Evolutionary conservation across 2,329 filamentous ascomycete species (phyloP).

Genomic region (Epichloe scottii): DNA sequence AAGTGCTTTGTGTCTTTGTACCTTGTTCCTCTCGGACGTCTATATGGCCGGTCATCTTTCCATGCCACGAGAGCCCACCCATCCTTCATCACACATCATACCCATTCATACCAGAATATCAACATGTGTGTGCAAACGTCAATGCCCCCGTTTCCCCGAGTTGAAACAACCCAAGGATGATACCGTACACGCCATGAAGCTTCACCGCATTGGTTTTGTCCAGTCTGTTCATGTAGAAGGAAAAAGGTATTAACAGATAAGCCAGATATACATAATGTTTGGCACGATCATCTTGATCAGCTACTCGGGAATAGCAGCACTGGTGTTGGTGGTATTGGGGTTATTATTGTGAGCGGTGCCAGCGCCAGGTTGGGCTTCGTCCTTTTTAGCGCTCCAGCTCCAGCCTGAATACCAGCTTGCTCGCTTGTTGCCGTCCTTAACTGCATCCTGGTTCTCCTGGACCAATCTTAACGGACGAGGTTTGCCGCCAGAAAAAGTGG

Average conservation of each 20-base stretch:
- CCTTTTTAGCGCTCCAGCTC: slow-evolving; percentile 37
- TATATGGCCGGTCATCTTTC: background rate
- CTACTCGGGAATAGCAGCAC: slow-evolving; percentile 25
- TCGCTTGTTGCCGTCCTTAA: slow-evolving; percentile 41
- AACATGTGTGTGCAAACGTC: background rate
- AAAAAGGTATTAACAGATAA: background rate
- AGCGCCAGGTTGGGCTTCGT: slow-evolving; percentile 21
- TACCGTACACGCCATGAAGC: background rate
- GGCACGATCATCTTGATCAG: background rate
- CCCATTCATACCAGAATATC: background rate
- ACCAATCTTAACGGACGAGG: slow-evolving; percentile 78
- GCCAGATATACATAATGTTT: background rate
- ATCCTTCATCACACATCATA: background rate
- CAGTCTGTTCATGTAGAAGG: background rate
- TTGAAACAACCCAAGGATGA: background rate
- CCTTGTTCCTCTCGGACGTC: background rate
- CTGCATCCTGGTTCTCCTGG: slow-evolving; percentile 54
- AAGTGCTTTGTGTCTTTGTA: background rate
- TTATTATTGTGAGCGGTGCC: slow-evolving; percentile 17
- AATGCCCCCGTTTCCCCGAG: background rate
- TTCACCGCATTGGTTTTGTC: background rate
- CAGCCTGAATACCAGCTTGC: slow-evolving; percentile 53
- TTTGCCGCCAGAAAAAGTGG: slow-evolving; percentile 53
- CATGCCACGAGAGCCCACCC: background rate
- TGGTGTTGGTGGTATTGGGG: slow-evolving; percentile 17